phyloP scores from a whole-genome alignment of 75 land plant genomes.

The Picea glauca region DNA sequence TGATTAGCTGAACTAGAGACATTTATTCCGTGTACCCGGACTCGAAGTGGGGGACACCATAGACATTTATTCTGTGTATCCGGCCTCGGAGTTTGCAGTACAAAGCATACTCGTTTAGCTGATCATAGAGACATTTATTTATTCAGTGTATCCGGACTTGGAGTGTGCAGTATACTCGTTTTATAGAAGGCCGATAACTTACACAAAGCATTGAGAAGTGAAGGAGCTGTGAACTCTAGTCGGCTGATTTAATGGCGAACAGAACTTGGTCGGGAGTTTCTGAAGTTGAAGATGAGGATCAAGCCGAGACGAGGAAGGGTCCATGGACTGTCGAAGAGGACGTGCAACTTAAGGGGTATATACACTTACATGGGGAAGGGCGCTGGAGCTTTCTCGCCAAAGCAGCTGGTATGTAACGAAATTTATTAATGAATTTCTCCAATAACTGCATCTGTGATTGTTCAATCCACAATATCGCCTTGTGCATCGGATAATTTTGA shows the following conservation, averaged over 20 bases:
- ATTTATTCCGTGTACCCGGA: no score
- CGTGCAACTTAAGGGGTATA: constrained; percentile 30
- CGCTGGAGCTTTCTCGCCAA: constrained; percentile 61
- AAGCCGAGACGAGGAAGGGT: constrained; percentile 38
- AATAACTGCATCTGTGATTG: no score
- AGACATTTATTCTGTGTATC: no score
- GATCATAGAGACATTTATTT: no score
- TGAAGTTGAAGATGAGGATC: not conserved
- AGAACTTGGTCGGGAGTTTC: not conserved
- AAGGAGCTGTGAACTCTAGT: not conserved
- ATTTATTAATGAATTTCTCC: not conserved
- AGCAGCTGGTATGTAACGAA: constrained; percentile 34
- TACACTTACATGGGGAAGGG: constrained; percentile 49
- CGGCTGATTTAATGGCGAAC: not conserved
- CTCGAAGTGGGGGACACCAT: not conserved
- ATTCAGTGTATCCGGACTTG: no score
- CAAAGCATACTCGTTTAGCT: no score
- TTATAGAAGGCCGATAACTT: not conserved
- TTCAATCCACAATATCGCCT: no score
- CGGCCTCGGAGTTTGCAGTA: not conserved
- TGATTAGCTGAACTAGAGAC: no score
- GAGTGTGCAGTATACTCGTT: not conserved
- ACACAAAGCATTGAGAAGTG: not conserved
- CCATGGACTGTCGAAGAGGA: constrained; percentile 70
- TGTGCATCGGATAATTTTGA: no score